Evolutionary conservation across 768 basidiomycete genomes (phyloP).

Genomic region (Cystobasidium tubakii): DNA sequence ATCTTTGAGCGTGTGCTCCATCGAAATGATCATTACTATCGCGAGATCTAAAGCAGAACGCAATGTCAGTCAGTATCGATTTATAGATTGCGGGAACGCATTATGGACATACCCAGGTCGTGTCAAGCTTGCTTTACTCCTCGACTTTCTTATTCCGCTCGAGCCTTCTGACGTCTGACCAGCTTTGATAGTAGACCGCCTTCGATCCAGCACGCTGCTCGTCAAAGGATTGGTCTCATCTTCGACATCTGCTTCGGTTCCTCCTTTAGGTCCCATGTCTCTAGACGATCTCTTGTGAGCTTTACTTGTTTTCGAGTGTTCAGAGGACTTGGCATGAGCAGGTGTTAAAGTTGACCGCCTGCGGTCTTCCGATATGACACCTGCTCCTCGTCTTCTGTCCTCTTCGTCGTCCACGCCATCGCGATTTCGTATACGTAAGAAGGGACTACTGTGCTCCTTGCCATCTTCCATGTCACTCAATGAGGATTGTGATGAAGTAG

Average conservation of each 20-base stretch:
- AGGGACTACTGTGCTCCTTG: background rate
- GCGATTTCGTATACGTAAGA: background rate
- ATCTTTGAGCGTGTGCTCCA: background rate
- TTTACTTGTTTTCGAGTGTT: background rate
- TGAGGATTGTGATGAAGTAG: conserved; percentile 2
- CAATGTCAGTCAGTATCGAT: no score
- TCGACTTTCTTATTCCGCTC: background rate
- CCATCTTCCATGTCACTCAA: background rate
- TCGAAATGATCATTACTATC: background rate
- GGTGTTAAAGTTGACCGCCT: background rate
- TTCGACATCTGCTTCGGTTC: conserved; percentile 19
- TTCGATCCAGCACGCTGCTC: background rate
- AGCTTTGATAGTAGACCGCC: conserved; percentile 11
- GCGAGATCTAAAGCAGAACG: background rate
- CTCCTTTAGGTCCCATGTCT: background rate
- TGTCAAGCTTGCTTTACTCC: background rate
- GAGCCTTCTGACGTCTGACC: background rate
- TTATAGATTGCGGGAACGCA: no score
- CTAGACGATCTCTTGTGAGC: background rate
- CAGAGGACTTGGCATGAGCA: background rate
- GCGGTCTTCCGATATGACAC: background rate
- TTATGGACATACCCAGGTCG: conserved; percentile 11
- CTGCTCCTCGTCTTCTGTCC: background rate
- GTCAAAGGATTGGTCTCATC: background rate
- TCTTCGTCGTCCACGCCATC: background rate